Base-by-base conservation (phyloP, 805 yeast genomes). In the Millerago galiae region DNA sequence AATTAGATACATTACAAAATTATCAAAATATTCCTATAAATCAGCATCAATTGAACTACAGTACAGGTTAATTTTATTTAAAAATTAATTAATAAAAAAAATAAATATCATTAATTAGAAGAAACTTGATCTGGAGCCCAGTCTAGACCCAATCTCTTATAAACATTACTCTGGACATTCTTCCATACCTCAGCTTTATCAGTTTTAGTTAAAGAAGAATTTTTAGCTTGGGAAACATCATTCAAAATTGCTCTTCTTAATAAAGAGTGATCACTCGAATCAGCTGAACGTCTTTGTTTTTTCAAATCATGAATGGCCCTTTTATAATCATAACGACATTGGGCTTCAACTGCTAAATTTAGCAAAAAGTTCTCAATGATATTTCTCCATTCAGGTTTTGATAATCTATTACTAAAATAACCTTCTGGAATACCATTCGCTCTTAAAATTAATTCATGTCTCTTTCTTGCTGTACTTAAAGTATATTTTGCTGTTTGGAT, bases 301-400 rank as follows among this genome's bases (percentile, higher is more conserved):
- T 74, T 74, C 51, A 68, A 56, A 29, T 68, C 72, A 27, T 69
- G 61, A 48, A 83, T 72, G 34, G 66, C 65, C 38, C 64, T 64
- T 52, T 77, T 77, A 56, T 78, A 83, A 53, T 83, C 88, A 29
- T 66, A 63, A 16, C 87, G 70, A 51, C 88, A 80, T 56, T 83
- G 88, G 13, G 81, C 77, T 51, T 81, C 88, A 37, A 82, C 82
- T 4, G 78, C 85, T 26, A 81, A 64, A 54, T 78, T 79, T 30
- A 81, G 59, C 30, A 80, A 52, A 53, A 75, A 83, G 60, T 81
- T 83, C 49, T 83, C 91, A 45, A 83, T 79, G 24, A 83, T 72
- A 53, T 81, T 79, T 50, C 90, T 66, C 87, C 89, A 82, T 57
- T 83, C 85, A 21, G 77, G 74, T 48, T 72, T 68, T 6, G 74